Evolutionary conservation across 2,329 filamentous ascomycete genomes (phyloP).

Genomic region (Cryphonectria nitschkei): DNA sequence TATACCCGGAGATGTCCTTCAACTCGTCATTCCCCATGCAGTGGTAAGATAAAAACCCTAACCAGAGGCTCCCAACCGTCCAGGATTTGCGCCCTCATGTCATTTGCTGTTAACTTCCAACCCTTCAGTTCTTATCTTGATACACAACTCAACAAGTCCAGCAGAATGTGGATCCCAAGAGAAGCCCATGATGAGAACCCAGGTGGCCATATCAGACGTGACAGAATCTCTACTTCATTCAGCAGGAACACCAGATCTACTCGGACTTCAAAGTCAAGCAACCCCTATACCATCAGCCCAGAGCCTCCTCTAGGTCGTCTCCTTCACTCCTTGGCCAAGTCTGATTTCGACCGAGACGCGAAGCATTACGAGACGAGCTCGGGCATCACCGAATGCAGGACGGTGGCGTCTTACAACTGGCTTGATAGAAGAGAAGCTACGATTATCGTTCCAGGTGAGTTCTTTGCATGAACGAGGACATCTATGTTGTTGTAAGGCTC

Average conservation of each 20-base stretch:
- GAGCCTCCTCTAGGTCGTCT: slow-evolving; percentile 33
- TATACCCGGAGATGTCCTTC: neutral
- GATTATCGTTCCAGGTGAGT: slow-evolving; percentile 41
- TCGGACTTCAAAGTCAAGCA: neutral
- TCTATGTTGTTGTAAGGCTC: neutral
- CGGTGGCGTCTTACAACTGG: slow-evolving; percentile 45
- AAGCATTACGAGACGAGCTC: slow-evolving; percentile 28
- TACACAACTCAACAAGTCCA: no score
- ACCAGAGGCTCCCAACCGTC: neutral
- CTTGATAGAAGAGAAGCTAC: slow-evolving; percentile 34
- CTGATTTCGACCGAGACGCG: slow-evolving; percentile 30
- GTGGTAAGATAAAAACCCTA: neutral
- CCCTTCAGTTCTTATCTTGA: neutral
- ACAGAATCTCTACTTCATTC: neutral
- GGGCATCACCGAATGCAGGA: slow-evolving; percentile 33
- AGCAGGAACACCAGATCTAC: neutral
- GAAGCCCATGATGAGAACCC: neutral
- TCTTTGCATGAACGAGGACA: no score
- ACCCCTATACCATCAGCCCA: slow-evolving; percentile 1
- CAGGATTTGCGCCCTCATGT: neutral
- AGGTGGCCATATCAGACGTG: neutral
- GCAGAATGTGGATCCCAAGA: neutral
- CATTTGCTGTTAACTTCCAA: neutral
- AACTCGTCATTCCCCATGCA: neutral
- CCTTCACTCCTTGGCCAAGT: slow-evolving; percentile 25